phyloP scores from a whole-genome alignment of 2,329 filamentous ascomycete species.

The Pseudogymnoascus sp. region DNA sequence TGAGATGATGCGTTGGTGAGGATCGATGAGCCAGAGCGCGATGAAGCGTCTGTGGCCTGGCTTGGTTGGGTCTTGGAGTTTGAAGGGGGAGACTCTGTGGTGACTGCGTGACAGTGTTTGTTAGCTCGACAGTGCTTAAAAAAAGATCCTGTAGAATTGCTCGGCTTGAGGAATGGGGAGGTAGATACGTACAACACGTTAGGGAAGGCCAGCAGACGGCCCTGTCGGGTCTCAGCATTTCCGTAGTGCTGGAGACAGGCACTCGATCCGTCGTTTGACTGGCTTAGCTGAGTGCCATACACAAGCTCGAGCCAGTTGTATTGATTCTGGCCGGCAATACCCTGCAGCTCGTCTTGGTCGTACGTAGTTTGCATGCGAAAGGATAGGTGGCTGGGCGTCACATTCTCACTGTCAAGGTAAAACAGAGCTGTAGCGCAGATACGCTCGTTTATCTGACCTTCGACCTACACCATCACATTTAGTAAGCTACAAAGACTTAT shows the following conservation, averaged over 20 bases:
- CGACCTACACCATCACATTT: conserved; percentile 24
- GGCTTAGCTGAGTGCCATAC: conserved; percentile 14
- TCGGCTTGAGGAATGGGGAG: background rate
- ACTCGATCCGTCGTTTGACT: conserved; percentile 18
- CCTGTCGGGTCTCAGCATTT: conserved; percentile 28
- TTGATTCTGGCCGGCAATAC: conserved; percentile 9
- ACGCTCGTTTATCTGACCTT: conserved; percentile 41
- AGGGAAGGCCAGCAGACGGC: conserved; percentile 37
- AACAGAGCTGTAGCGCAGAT: conserved; percentile 45
- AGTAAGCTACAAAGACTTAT: background rate
- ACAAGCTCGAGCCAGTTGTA: conserved; percentile 16
- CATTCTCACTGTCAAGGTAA: conserved; percentile 41
- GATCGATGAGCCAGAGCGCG: conserved; percentile 51
- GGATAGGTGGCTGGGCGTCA: conserved; percentile 33
- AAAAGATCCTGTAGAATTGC: background rate
- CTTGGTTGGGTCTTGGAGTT: conserved; percentile 38
- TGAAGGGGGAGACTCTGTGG: conserved; percentile 42
- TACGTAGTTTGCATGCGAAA: conserved; percentile 32
- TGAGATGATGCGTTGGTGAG: conserved; percentile 40
- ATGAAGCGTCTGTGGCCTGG: conserved; percentile 49
- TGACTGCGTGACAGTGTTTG: conserved; percentile 26
- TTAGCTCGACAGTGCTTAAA: conserved; percentile 23
- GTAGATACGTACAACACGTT: conserved; percentile 22
- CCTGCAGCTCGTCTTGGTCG: conserved; percentile 15
- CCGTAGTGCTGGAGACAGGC: conserved; percentile 33